These are phyloP conservation scores for Hypoxylon perforatum DNA, from an alignment of 495 filamentous ascomycete species.

Conservation along the genomic window DNA sequence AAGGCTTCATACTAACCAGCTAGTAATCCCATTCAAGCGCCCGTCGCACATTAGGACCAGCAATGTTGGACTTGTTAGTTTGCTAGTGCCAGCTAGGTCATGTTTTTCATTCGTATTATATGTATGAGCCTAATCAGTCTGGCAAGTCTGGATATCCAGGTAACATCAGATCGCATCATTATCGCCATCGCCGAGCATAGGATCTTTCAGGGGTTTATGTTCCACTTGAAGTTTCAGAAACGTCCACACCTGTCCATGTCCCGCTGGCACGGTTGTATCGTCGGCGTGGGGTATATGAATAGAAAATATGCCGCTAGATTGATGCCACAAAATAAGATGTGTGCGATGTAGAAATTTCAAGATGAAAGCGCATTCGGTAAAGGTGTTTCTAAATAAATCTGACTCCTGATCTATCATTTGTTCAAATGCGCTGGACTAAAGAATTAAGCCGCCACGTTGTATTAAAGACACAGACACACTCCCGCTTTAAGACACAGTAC, in stretches of 20 bases:
- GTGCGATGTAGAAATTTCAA: neutral
- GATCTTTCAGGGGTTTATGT: slow-evolving; percentile 43
- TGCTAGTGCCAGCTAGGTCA: slow-evolving; percentile 9
- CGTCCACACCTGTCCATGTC: slow-evolving; percentile 31
- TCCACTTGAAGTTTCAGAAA: slow-evolving; percentile 47
- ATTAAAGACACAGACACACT: neutral
- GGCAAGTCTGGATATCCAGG: slow-evolving; percentile 20
- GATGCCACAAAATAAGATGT: slow-evolving; percentile 14
- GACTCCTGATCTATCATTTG: slow-evolving; percentile 16
- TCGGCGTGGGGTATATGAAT: slow-evolving; percentile 21
- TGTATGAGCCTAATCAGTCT: neutral
- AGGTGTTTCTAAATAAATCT: slow-evolving; percentile 10
- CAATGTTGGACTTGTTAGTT: neutral
- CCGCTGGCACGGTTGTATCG: slow-evolving; percentile 19
- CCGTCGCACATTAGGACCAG: neutral
- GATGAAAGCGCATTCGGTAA: neutral
- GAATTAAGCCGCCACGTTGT: slow-evolving; percentile 16
- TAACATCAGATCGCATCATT: slow-evolving; percentile 39
- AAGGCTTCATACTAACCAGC: slow-evolving; percentile 8
- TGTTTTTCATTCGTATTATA: slow-evolving; percentile 4
- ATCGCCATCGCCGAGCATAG: slow-evolving; percentile 30
- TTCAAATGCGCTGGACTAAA: neutral
- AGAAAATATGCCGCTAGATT: slow-evolving; percentile 3
- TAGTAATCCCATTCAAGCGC: neutral
- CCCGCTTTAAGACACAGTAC: slow-evolving; percentile 27